These are phyloP conservation scores for Periglandula ipomoeae DNA, from an alignment of 2,329 filamentous ascomycete genomes.

Conservation along the genomic window DNA sequence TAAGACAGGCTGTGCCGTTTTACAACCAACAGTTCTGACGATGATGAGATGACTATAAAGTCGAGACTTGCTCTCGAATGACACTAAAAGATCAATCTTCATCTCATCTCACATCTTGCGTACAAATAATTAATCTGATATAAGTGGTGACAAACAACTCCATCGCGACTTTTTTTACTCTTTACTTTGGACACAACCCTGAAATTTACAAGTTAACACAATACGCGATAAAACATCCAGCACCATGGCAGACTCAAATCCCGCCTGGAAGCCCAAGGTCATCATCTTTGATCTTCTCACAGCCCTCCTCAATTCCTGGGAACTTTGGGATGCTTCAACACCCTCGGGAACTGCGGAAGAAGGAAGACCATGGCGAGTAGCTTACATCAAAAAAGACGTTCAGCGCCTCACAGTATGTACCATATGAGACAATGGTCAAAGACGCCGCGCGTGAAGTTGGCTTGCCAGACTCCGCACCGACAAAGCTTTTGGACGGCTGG, in stretches of 20 bases:
- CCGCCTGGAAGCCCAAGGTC: constrained; percentile 21
- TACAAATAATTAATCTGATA: not conserved
- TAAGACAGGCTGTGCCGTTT: not conserved
- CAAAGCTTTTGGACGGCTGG: constrained; percentile 20
- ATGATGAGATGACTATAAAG: not conserved
- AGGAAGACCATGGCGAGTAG: constrained; percentile 24
- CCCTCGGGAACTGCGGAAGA: constrained; percentile 14
- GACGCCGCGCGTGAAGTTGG: constrained; percentile 21
- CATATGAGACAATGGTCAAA: constrained; percentile 23
- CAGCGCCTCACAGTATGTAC: constrained; percentile 21
- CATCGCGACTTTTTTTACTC: too few species aligned
- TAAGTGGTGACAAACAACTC: too few species aligned
- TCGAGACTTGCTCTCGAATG: not conserved
- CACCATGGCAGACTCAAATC: not conserved
- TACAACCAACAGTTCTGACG: not conserved
- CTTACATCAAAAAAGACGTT: constrained; percentile 30
- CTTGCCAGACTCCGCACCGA: constrained; percentile 18
- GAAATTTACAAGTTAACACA: not conserved
- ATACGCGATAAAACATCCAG: not conserved
- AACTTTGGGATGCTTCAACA: constrained; percentile 25
- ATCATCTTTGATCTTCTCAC: constrained; percentile 33
- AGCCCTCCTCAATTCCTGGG: constrained; percentile 29
- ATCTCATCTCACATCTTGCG: not conserved
- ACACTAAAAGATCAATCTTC: not conserved
- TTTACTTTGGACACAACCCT: too few species aligned